A percentile compares a stretch with the other conserved stretches of the same genome.
Conservation (phyloP, 768 basidiomycete species). For the Tylopilus balloui region DNA sequence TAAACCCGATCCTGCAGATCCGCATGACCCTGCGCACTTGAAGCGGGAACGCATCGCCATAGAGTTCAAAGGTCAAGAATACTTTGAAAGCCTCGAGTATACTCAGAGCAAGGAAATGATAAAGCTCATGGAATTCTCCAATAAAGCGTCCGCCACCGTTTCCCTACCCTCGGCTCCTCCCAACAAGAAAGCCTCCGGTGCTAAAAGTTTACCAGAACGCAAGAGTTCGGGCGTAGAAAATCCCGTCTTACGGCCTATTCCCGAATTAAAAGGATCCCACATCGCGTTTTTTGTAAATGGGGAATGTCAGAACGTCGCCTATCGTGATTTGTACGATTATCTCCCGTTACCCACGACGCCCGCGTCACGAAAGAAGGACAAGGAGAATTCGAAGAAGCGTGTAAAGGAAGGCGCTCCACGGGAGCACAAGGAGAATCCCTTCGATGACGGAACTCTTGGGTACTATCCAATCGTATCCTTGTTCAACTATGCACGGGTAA, state of each 20-base stretch:
- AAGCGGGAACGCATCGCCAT: constrained; percentile 90
- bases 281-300: constrained; percentile 94
- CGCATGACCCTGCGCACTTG: constrained; percentile 75
- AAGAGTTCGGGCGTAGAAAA: constrained; percentile 33
- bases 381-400: constrained; percentile 51
- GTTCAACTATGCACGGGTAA: constrained; percentile 84
- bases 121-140: constrained; percentile 74
- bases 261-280: constrained; percentile 63
- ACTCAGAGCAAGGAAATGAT: constrained; percentile 88
- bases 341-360: constrained; percentile 69
- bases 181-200: constrained; percentile 61
- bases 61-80: constrained; percentile 93
- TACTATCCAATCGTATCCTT: constrained; percentile 95
- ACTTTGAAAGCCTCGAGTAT: constrained; percentile 93
- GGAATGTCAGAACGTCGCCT: constrained; percentile 76
- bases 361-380: constrained; percentile 53
- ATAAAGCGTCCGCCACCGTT: constrained; percentile 50
- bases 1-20: constrained; percentile 55
- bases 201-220: constrained; percentile 64
- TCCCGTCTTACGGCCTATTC: constrained; percentile 56
- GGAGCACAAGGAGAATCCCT: constrained; percentile 76
- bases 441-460: constrained; percentile 92
- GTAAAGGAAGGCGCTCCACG: constrained; percentile 60
- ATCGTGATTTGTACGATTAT: constrained; percentile 85
- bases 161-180: constrained; percentile 52